Evolutionary conservation across 345 rosid species (phyloP).

Genomic region (Eucalyptus cloeziana): DNA sequence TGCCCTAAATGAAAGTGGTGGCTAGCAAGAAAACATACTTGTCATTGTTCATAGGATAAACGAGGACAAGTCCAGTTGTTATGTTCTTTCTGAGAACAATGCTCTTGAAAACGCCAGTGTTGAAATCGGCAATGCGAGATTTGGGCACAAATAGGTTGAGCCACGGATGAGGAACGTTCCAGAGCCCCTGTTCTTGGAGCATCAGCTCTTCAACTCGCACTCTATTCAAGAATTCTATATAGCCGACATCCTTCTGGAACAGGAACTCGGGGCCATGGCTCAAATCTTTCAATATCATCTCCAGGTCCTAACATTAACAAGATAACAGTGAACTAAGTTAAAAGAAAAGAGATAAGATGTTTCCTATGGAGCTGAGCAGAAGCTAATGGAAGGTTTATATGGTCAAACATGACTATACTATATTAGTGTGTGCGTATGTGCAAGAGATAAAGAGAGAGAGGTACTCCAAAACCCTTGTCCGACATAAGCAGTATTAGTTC

Average conservation of each 20-base stretch:
- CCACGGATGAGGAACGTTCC: conserved; percentile 42
- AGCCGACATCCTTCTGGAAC: conserved; percentile 11
- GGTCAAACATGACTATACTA: background rate
- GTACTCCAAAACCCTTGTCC: background rate
- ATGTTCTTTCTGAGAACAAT: conserved; percentile 10
- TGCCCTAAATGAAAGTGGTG: background rate
- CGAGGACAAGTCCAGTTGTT: background rate
- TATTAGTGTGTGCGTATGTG: background rate
- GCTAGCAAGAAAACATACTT: background rate
- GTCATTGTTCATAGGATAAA: conserved; percentile 1
- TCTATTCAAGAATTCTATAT: conserved; percentile 18
- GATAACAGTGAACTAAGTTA: background rate
- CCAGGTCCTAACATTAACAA: background rate
- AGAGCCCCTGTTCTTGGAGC: conserved; percentile 12
- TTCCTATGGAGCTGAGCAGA: background rate
- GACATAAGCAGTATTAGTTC: background rate
- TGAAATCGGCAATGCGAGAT: conserved; percentile 18
- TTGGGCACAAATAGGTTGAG: conserved; percentile 19
- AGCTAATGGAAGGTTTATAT: background rate
- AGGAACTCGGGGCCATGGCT: conserved; percentile 3
- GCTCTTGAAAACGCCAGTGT: conserved; percentile 15
- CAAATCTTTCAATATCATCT: conserved; percentile 1
- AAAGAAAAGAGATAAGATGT: background rate
- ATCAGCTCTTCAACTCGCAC: conserved; percentile 9
- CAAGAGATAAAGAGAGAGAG: background rate